Conservation (phyloP, 495 filamentous ascomycete genomes). For the Bombardia bombarda region DNA sequence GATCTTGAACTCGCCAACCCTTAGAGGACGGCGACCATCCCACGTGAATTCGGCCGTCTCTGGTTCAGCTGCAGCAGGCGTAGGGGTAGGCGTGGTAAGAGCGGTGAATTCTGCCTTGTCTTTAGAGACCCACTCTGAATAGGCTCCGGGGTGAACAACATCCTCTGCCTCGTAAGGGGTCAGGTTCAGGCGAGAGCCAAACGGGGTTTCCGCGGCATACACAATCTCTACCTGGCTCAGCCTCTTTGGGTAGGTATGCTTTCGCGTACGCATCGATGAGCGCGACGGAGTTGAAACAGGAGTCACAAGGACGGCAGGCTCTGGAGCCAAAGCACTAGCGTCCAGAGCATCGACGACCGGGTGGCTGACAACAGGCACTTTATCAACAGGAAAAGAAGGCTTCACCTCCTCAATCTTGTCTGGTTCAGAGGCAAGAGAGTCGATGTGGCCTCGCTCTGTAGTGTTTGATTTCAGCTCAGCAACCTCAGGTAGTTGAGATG, state of each 20-base stretch:
- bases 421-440: no score
- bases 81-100: slow-evolving; percentile 11
- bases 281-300: no score
- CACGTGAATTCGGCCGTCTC: slow-evolving; percentile 6
- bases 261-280: no score
- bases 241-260: slow-evolving; percentile 8
- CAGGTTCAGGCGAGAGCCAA: slow-evolving; percentile 10
- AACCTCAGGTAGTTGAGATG: no score
- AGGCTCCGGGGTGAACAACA: slow-evolving; percentile 17
- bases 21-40: slow-evolving; percentile 14
- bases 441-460: no score
- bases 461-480: no score
- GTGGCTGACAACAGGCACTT: no score
- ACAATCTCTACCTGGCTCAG: slow-evolving; percentile 12
- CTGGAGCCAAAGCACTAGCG: no score
- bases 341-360: no score
- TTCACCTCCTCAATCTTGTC: no score
- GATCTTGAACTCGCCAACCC: slow-evolving; percentile 10
- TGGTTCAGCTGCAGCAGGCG: slow-evolving; percentile 3
- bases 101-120: slow-evolving; percentile 7
- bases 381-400: no score
- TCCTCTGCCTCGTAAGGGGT: slow-evolving; percentile 19
- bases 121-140: slow-evolving; percentile 14
- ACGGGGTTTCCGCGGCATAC: slow-evolving; percentile 12
- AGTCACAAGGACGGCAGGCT: no score